Evolutionary conservation across 2,329 filamentous ascomycete genomes (phyloP), one percentile per base, ranked within the genome.

Genomic region (Sarocladium brachiariae): DNA sequence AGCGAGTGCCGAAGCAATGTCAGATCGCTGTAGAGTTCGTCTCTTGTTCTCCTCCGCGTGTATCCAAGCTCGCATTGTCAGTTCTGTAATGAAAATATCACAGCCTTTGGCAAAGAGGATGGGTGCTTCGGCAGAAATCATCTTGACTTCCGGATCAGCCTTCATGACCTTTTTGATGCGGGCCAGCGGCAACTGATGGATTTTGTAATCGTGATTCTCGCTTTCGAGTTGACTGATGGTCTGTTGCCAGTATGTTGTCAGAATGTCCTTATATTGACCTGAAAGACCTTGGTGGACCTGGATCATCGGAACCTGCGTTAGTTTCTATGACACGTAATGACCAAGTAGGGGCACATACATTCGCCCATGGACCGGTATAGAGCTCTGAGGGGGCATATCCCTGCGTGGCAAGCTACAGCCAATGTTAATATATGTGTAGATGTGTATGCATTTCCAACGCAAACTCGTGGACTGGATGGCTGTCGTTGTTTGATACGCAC

Each of bases 141-240:
- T 99, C 75, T 99, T 99, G 45, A 99, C 93, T 62, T 99, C 93
- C 0, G 93, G 93, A 59, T 99, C 93, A 1, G 93, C 93, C 72
- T 99, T 99, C 93, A 99, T 99, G 58, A 99, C 93, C 70, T 99
- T 99, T 77, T 99, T 99, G 74, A 99, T 99, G 50, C 93, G 86
- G n/a, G 93, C 93, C 35, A 99, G 78, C 2, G 93, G 93, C 34
- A 99, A 78, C 68, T 97, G 93, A 67, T 99, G 93, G 51, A 97
- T 81, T 71, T 99, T 99, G 78, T 97, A 99, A 70, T 99, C 93
- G 68, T 99, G 93, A 46, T 87, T 89, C 61, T 97, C 93, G 53
- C 81, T 89, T 71, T 99, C 93, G 53, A 99, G 82, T 66, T 95
- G 90, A 58, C 86, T 92, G 72, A 99, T 96, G 55, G 91, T 93